These are phyloP conservation scores for Chrysoporthe puriensis DNA, from an alignment of 2,329 filamentous ascomycete genomes.

Conservation along the genomic window DNA sequence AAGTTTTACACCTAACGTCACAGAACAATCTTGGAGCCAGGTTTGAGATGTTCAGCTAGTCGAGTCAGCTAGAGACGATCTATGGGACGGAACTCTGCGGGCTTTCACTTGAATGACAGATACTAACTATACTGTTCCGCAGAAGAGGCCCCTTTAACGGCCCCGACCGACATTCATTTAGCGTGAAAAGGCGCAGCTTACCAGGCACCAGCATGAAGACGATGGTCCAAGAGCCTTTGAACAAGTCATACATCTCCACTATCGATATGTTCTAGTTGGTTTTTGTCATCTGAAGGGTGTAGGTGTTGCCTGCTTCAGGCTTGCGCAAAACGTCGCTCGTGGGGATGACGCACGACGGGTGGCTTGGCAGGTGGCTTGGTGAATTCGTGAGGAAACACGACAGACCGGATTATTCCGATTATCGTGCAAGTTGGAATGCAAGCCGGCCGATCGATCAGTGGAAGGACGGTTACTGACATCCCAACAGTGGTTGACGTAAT, in stretches of 20 bases:
- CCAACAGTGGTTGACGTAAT: too few relatives aligned
- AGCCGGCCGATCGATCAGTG: neutral
- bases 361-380: neutral
- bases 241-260: too few relatives aligned
- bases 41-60: neutral
- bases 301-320: neutral
- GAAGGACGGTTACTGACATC: too few relatives aligned
- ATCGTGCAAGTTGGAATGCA: neutral
- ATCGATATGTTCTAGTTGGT: too few relatives aligned
- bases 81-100: neutral
- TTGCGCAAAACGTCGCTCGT: slow-evolving; percentile 1
- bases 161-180: neutral
- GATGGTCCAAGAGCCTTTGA: neutral
- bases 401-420: neutral
- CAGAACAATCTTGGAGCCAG: neutral
- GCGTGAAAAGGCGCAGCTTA: neutral
- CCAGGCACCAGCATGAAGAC: neutral
- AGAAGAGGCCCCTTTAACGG: neutral
- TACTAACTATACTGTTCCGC: neutral
- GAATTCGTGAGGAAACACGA: neutral
- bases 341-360: neutral
- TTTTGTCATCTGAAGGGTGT: too few relatives aligned
- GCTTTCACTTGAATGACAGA: neutral
- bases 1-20: slow-evolving; percentile 4
- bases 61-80: neutral